Percentiles rank a stretch among this genome's conserved stretches.
These are phyloP conservation scores for Phialophora chinensis DNA, from an alignment of 2,329 filamentous ascomycete species.

Conservation along the genomic window DNA sequence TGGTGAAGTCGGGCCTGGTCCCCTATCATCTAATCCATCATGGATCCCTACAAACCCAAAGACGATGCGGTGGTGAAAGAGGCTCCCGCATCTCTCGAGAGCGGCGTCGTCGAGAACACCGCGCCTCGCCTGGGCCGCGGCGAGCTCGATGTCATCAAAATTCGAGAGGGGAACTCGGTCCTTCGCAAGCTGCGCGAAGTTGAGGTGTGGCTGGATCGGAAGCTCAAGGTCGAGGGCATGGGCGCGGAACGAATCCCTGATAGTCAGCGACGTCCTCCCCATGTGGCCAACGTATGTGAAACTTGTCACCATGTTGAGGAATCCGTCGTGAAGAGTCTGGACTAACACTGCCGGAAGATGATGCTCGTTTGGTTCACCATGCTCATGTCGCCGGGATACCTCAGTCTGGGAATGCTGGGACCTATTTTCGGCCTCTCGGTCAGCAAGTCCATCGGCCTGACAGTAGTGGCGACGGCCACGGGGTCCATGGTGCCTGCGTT, in stretches of 20 bases:
- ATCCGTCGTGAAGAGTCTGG: background rate
- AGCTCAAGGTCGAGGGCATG: constrained; percentile 20
- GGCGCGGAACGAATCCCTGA: constrained; percentile 25
- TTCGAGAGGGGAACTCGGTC: constrained; percentile 12
- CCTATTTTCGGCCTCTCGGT: constrained; percentile 39
- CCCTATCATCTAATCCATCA: background rate
- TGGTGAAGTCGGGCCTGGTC: too few relatives aligned
- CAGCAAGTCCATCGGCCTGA: constrained; percentile 30
- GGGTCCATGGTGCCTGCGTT: constrained; percentile 29
- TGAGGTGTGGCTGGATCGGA: constrained; percentile 21
- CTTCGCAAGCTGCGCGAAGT: constrained; percentile 13
- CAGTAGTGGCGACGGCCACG: constrained; percentile 31
- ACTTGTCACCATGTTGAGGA: background rate
- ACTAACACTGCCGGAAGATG: constrained; percentile 18
- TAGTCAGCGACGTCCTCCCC: constrained; percentile 13
- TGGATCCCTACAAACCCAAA: constrained; percentile 9
- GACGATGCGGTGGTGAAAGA: background rate
- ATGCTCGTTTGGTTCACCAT: constrained; percentile 40
- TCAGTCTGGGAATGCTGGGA: constrained; percentile 38
- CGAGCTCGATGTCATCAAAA: constrained; percentile 19
- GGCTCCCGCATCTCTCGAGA: constrained; percentile 13
- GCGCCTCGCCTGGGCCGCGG: constrained; percentile 12
- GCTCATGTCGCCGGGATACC: constrained; percentile 31
- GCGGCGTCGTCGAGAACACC: constrained; percentile 5
- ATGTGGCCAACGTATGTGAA: constrained; percentile 17